phyloP scores from a whole-genome alignment of 2,329 filamentous ascomycete species.

The Aspergillus uvarum region DNA sequence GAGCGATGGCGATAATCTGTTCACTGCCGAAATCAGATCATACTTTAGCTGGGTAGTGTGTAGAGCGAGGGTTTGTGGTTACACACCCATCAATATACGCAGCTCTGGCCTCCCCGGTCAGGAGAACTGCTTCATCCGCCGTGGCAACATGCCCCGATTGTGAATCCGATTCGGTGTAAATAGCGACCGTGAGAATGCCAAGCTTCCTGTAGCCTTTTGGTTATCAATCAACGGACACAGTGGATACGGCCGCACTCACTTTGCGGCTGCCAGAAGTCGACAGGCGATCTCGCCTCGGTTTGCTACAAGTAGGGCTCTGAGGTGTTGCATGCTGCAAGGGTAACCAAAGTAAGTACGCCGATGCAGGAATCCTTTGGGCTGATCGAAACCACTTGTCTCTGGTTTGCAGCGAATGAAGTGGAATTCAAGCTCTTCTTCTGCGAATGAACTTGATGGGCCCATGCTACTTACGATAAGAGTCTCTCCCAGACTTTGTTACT shows the following conservation, averaged over 20 bases:
- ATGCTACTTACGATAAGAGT: too few relatives aligned
- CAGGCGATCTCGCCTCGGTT: conserved; percentile 59
- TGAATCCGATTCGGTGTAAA: conserved; percentile 59
- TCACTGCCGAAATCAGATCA: conserved; percentile 30
- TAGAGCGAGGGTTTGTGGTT: not conserved
- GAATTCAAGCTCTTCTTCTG: too few relatives aligned
- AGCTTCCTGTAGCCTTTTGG: conserved; percentile 48
- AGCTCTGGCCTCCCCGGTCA: conserved; percentile 49
- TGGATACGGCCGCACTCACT: too few relatives aligned
- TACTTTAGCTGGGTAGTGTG: conserved; percentile 9
- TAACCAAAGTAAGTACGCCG: too few relatives aligned
- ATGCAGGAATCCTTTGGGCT: too few relatives aligned
- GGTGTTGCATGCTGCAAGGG: too few relatives aligned
- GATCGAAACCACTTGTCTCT: too few relatives aligned
- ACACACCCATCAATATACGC: conserved; percentile 50
- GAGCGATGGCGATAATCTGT: conserved; percentile 41
- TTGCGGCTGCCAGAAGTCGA: too few relatives aligned
- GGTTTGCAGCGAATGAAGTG: too few relatives aligned
- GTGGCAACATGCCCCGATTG: conserved; percentile 54
- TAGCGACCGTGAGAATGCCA: conserved; percentile 53
- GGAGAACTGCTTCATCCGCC: conserved; percentile 55
- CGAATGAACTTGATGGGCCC: too few relatives aligned
- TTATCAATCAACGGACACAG: conserved; percentile 48
- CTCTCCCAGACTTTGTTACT: too few relatives aligned
- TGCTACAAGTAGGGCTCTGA: conserved; percentile 41